Evolutionary conservation across 169 alveolate species (phyloP).

Genomic region (Cryptosporidium muris): DNA sequence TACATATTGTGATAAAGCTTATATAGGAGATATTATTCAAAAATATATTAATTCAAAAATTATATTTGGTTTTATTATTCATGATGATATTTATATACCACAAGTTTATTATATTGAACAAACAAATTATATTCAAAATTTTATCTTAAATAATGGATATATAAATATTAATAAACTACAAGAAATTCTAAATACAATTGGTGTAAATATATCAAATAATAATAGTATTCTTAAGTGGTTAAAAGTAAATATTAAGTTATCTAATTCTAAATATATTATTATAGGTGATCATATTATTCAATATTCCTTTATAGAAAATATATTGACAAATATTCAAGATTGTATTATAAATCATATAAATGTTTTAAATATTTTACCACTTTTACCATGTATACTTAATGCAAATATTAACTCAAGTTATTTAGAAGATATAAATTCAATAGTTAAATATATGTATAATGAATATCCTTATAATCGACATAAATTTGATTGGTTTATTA

Average conservation of each 20-base stretch:
- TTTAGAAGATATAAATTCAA: background rate
- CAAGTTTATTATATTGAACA: background rate
- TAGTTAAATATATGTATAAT: too few relatives aligned
- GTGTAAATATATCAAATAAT: background rate
- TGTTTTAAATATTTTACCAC: too few relatives aligned
- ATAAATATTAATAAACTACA: slow-evolving; percentile 8
- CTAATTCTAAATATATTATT: too few relatives aligned
- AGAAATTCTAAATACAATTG: background rate
- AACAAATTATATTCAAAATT: background rate
- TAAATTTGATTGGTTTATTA: too few relatives aligned
- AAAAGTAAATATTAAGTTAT: background rate
- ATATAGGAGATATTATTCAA: background rate
- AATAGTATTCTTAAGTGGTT: slow-evolving; percentile 5
- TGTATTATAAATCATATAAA: too few relatives aligned
- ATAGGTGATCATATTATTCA: too few relatives aligned
- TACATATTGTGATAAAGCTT: background rate
- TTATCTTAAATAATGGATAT: slow-evolving; percentile 1
- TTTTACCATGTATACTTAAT: slow-evolving; percentile 3
- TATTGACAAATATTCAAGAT: too few relatives aligned
- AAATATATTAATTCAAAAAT: background rate
- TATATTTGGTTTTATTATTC: slow-evolving; percentile 6
- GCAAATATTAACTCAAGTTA: background rate
- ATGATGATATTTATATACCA: slow-evolving; percentile 13
- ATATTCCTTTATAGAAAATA: too few relatives aligned
- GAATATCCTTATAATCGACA: too few relatives aligned